phyloP scores from a whole-genome alignment of 495 filamentous ascomycete species.

The Penicillium roqueforti region DNA sequence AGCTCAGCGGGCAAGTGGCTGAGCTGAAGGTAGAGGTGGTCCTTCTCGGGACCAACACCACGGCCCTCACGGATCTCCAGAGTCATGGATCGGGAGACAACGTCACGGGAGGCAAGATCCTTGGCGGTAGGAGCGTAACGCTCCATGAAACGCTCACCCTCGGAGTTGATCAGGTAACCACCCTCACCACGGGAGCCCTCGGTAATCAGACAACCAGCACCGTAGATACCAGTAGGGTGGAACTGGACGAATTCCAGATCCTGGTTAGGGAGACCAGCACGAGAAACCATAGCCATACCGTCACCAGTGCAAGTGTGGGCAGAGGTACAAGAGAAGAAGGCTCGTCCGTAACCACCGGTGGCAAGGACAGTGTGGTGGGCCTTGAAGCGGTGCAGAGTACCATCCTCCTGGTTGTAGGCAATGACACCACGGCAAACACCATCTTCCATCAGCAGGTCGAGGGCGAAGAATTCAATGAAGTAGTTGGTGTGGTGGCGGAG shows the following conservation, averaged over 20 bases:
- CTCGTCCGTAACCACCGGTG: constrained; percentile 92
- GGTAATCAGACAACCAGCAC: constrained; percentile 96
- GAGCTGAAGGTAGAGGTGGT: constrained; percentile 95
- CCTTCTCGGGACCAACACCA: constrained; percentile 93
- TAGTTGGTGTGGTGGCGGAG: constrained; percentile 97
- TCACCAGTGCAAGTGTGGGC: constrained; percentile 98
- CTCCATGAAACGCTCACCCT: constrained; percentile 99
- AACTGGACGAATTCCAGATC: constrained; percentile 99
- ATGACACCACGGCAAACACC: constrained; percentile 94
- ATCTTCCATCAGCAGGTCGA: constrained; percentile 94
- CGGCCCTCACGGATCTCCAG: constrained; percentile 95
- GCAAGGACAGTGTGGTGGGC: constrained; percentile 94
- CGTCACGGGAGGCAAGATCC: constrained; percentile 90
- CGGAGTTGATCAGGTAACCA: constrained; percentile 91
- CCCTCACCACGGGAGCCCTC: constrained; percentile 98
- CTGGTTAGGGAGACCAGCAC: constrained; percentile 96
- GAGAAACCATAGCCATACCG: constrained; percentile 97
- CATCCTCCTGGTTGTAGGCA: constrained; percentile 97
- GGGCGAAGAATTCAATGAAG: constrained; percentile 98
- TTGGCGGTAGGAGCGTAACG: constrained; percentile 96
- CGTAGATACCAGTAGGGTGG: constrained; percentile 99
- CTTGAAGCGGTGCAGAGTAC: constrained; percentile 92
- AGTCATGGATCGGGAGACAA: constrained; percentile 95
- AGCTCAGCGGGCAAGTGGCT: constrained; percentile 88
- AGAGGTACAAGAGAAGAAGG: constrained; percentile 96